A percentile compares a stretch with the other conserved stretches of the same genome.
phyloP scores from a whole-genome alignment of 2,329 filamentous ascomycete species.

The Blastomyces silverae region DNA sequence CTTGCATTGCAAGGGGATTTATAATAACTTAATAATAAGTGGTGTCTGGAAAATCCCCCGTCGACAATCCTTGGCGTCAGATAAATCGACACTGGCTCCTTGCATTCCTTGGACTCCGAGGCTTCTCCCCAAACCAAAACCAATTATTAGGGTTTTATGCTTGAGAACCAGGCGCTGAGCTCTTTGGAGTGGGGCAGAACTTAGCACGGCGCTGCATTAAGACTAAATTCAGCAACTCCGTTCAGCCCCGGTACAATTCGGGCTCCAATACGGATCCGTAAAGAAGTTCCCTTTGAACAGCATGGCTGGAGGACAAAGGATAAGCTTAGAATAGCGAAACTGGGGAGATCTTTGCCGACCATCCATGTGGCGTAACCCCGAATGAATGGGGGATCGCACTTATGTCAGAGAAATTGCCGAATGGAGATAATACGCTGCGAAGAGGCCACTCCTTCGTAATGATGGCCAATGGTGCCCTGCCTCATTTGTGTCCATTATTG shows the following conservation, averaged over 20 bases:
- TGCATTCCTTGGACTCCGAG: too few species aligned
- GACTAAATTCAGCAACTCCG: neutral
- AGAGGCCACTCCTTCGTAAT: neutral
- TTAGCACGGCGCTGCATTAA: neutral
- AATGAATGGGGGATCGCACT: neutral
- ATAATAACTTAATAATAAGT: too few species aligned
- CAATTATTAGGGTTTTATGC: conserved; percentile 6
- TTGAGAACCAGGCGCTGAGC: too few species aligned
- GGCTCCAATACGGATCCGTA: neutral
- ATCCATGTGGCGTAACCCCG: neutral
- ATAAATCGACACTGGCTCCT: too few species aligned
- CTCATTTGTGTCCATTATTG: neutral
- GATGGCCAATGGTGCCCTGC: neutral
- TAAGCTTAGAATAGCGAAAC: neutral
- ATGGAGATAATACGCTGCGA: conserved; percentile 1
- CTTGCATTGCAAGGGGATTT: too few species aligned
- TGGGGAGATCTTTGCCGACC: neutral
- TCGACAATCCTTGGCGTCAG: too few species aligned
- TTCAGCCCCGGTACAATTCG: neutral
- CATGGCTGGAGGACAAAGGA: neutral
- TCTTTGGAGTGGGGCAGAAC: neutral
- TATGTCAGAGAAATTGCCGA: neutral
- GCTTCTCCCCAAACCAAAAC: neutral
- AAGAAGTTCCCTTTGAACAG: neutral
- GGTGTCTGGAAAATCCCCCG: too few species aligned